Conservation (phyloP, 441 rosid species). For the Pelargonium cotyledonis region DNA sequence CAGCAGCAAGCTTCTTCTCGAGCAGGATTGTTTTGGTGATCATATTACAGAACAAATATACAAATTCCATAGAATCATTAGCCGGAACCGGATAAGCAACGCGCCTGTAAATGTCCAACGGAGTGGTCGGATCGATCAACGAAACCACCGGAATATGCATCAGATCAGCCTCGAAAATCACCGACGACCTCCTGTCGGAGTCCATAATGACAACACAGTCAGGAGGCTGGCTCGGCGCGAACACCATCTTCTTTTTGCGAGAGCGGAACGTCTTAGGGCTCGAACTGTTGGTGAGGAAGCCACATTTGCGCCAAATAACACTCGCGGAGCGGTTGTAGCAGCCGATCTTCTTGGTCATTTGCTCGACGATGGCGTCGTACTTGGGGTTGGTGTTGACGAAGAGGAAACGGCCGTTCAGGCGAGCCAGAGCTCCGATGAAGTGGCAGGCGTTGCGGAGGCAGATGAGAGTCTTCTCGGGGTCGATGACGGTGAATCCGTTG, state of each 20-base stretch:
- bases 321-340: slow-evolving; percentile 55
- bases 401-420: slow-evolving; percentile 52
- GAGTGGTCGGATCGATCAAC: slow-evolving; percentile 76
- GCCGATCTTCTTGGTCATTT: slow-evolving; percentile 68
- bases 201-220: slow-evolving; percentile 93
- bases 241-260: slow-evolving; percentile 75
- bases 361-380: slow-evolving; percentile 76
- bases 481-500: slow-evolving; percentile 57
- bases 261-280: slow-evolving; percentile 94
- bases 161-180: slow-evolving; percentile 66
- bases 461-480: slow-evolving; percentile 80
- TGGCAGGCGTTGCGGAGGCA: slow-evolving; percentile 82
- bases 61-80: slow-evolving; percentile 87
- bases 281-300: slow-evolving; percentile 74
- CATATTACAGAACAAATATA: slow-evolving; percentile 87
- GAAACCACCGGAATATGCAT: slow-evolving; percentile 87
- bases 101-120: slow-evolving; percentile 64
- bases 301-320: slow-evolving; percentile 70
- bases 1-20: slow-evolving; percentile 49
- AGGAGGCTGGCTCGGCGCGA: slow-evolving; percentile 76
- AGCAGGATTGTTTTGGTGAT: slow-evolving; percentile 75
- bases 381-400: slow-evolving; percentile 92
- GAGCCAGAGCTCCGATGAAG: slow-evolving; percentile 65
- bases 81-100: slow-evolving; percentile 91
- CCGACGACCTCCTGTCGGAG: slow-evolving; percentile 79